Evolutionary conservation across 176 grass and related monocot genomes (phyloP).

Genomic region (Guadua angustifolia): DNA sequence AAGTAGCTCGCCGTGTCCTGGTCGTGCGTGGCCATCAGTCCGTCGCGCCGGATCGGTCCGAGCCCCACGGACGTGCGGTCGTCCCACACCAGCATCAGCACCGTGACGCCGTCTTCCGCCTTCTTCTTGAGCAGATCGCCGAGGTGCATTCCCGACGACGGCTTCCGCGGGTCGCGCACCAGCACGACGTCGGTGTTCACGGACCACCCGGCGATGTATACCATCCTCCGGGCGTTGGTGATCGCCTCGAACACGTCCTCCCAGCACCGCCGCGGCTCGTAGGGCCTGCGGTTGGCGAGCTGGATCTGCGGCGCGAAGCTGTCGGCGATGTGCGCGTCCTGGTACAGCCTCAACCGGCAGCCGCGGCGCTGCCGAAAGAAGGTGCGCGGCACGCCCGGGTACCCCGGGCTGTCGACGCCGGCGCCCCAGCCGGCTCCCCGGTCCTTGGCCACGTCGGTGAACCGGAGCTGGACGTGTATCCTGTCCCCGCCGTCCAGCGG

Average conservation of each 20-base stretch:
- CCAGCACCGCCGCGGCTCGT: slow-evolving; percentile 76
- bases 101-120: slow-evolving; percentile 60
- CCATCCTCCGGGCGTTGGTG: slow-evolving; percentile 51
- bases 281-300: slow-evolving; percentile 27
- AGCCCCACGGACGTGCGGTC: slow-evolving; percentile 81
- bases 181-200: slow-evolving; percentile 66
- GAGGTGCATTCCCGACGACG: slow-evolving; percentile 44
- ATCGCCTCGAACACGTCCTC: slow-evolving; percentile 87
- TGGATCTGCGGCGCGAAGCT: slow-evolving; percentile 43
- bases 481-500: slow-evolving; percentile 51
- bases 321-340: slow-evolving; percentile 69
- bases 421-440: slow-evolving; percentile 45
- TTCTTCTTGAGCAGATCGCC: slow-evolving; percentile 77
- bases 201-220: slow-evolving; percentile 92
- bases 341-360: slow-evolving; percentile 72
- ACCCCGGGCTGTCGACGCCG: slow-evolving; percentile 37
- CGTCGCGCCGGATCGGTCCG: slow-evolving; percentile 70
- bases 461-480: slow-evolving; percentile 68
- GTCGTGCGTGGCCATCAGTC: slow-evolving; percentile 89
- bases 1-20: slow-evolving; percentile 74
- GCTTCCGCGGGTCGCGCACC: slow-evolving; percentile 59
- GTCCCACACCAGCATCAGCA: slow-evolving; percentile 86
- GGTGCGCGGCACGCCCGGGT: slow-evolving; percentile 58
- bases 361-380: slow-evolving; percentile 65
- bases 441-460: slow-evolving; percentile 53